Percentiles rank a stretch among this genome's conserved stretches.
phyloP scores from a whole-genome alignment of 129 eudicot genomes.

The Dittrichia graveolens region DNA sequence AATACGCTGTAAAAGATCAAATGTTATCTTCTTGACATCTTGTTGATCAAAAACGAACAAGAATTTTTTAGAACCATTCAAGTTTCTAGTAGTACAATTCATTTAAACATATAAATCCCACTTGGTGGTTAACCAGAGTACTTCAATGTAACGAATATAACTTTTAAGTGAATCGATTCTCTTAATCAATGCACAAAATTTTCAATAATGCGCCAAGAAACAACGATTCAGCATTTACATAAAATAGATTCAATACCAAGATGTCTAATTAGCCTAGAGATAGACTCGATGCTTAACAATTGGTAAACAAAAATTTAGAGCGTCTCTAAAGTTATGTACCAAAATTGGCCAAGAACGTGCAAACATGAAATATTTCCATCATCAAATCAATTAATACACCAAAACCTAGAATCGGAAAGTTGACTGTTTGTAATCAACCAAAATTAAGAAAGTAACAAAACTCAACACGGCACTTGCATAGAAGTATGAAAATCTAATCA shows the following conservation, averaged over 20 bases:
- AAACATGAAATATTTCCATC: not conserved
- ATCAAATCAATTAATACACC: slow-evolving; percentile 12
- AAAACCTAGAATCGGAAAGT: not conserved
- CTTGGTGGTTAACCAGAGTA: not conserved
- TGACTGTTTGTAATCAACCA: not conserved
- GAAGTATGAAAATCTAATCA: slow-evolving; percentile 3
- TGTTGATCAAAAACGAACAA: not conserved
- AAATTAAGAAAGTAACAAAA: not conserved
- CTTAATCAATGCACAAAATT: not conserved
- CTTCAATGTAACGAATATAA: slow-evolving; percentile 17
- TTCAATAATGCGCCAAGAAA: slow-evolving; percentile 3
- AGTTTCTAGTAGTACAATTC: not conserved
- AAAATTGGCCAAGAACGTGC: not conserved
- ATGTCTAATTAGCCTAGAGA: slow-evolving; percentile 10
- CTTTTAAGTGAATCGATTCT: not conserved
- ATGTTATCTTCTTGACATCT: not conserved
- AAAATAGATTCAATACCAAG: slow-evolving; percentile 4
- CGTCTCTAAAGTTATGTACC: not conserved
- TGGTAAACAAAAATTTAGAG: not conserved
- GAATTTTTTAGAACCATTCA: not conserved
- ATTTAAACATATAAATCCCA: not conserved
- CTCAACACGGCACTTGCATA: slow-evolving; percentile 14
- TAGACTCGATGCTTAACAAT: slow-evolving; percentile 2
- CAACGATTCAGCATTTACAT: slow-evolving; percentile 16
- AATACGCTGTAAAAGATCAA: slow-evolving; percentile 8